Percentiles rank a stretch among this genome's conserved stretches.
Evolutionary conservation across 805 yeast genomes (phyloP).

Genomic region (Monosporozyma aerobia): DNA sequence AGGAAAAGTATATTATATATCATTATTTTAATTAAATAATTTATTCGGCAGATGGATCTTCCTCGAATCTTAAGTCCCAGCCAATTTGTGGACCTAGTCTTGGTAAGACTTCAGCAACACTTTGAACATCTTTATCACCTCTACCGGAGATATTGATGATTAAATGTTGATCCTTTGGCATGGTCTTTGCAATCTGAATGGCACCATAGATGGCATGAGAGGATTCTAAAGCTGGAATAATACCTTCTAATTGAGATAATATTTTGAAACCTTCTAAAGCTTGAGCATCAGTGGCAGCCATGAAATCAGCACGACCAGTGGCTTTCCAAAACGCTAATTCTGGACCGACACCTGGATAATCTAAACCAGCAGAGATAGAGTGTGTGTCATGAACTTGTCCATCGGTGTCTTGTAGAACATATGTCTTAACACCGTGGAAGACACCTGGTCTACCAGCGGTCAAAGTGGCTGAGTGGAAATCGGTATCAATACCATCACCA

Average conservation of each 20-base stretch:
- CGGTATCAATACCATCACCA: constrained; percentile 90
- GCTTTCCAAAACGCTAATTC: constrained; percentile 93
- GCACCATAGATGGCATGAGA: constrained; percentile 96
- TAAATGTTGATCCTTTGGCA: constrained; percentile 70
- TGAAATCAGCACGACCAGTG: constrained; percentile 82
- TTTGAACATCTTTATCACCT: constrained; percentile 98
- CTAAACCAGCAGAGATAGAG: constrained; percentile 96
- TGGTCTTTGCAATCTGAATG: constrained; percentile 72
- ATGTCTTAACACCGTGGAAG: constrained; percentile 95
- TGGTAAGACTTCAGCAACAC: constrained; percentile 92
- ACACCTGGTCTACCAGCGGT: constrained; percentile 96
- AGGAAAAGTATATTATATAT: background rate
- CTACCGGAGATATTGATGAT: constrained; percentile 93
- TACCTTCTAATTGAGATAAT: constrained; percentile 90
- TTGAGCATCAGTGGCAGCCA: constrained; percentile 92
- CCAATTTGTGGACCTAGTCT: constrained; percentile 81
- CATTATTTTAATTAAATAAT: background rate
- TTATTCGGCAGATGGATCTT: constrained; percentile 20
- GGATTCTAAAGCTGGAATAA: constrained; percentile 96
- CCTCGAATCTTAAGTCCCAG: constrained; percentile 90
- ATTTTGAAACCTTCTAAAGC: constrained; percentile 86
- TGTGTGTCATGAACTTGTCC: constrained; percentile 98
- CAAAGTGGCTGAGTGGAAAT: constrained; percentile 87
- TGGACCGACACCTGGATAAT: constrained; percentile 99
- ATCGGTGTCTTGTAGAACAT: constrained; percentile 79